phyloP scores from a whole-genome alignment of 805 yeast genomes.

The Ogataea parapolymorpha region DNA sequence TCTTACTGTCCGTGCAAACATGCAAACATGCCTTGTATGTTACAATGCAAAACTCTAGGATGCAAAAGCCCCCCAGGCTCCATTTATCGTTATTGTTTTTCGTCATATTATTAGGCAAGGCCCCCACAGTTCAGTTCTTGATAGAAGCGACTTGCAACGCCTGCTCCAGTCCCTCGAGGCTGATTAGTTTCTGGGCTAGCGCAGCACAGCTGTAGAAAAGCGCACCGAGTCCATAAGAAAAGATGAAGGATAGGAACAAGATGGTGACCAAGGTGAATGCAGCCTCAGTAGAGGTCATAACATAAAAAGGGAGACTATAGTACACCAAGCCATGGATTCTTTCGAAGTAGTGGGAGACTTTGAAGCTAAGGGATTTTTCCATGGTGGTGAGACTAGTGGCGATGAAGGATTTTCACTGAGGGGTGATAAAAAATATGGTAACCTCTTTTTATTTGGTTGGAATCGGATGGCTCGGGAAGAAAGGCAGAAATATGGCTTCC shows the following conservation, averaged over 20 bases:
- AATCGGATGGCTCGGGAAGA: conserved; percentile 2
- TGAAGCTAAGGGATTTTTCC: neutral
- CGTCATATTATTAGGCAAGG: neutral
- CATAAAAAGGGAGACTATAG: conserved; percentile 22
- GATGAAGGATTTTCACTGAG: neutral
- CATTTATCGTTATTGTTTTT: neutral
- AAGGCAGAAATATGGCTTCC: neutral
- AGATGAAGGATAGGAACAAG: conserved; percentile 3
- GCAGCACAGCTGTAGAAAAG: conserved; percentile 3
- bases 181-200: conserved; percentile 1
- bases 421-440: neutral
- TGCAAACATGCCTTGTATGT: neutral
- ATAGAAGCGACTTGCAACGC: conserved; percentile 1
- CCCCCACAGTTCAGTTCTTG: neutral
- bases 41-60: too few species aligned
- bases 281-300: conserved; percentile 22
- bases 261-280: conserved; percentile 15
- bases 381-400: neutral
- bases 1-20: neutral
- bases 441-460: neutral
- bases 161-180: neutral
- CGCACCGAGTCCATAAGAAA: conserved; percentile 10
- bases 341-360: neutral
- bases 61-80: neutral
- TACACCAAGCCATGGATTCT: conserved; percentile 16